Evolutionary conservation across 805 yeast species (phyloP), one percentile per base, ranked within the genome.

Genomic region (Nakazawaea ambrosiae): DNA sequence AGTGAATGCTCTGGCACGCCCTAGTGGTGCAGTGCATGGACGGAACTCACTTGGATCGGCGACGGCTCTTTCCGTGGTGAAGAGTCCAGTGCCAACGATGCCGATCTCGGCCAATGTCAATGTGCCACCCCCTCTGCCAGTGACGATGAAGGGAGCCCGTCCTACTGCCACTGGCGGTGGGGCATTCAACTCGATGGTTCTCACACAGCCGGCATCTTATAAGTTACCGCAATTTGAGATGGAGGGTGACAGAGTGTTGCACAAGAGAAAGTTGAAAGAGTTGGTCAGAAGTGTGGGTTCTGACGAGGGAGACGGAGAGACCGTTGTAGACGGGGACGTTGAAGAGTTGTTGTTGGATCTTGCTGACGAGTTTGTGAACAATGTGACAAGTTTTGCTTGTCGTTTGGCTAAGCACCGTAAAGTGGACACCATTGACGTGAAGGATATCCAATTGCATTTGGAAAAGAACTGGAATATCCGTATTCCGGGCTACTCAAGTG

Each of bases 381-480:
- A 85, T 33, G 96, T 94, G 2, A 88, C 97, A 0, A 69, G 87
- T 2, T 92, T 92, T 64, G 96, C 97, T 1, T 90, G 97, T 55
- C 74, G 94, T 38, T 67, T 92, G 46, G 97, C 99, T 17, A 92
- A 92, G 56, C 97, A 90, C 54, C 73, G 99, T 49, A 87, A 85
- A 53, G 76, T 86, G 5, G 96, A 90, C 43, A 74, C 81, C 26
- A 65, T 92, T 19, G 97, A 90, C 47, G 86, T 84, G 12, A 78
- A 78, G 49, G 99, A 92, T 56, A 74, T 94, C 36, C 97, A 92
- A 57, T 60, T 92, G 40, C 96, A 92, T 57, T 66, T 92, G 49
- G 96, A 88, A 50, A 75, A 84, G 49, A 88, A 89, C 58, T 90
- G 96, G 97, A 89, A 90, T 57, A 86, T 92, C 39, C 76, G 94